phyloP scores from a whole-genome alignment of 345 rosid genomes.

The Limnanthes douglasii region DNA sequence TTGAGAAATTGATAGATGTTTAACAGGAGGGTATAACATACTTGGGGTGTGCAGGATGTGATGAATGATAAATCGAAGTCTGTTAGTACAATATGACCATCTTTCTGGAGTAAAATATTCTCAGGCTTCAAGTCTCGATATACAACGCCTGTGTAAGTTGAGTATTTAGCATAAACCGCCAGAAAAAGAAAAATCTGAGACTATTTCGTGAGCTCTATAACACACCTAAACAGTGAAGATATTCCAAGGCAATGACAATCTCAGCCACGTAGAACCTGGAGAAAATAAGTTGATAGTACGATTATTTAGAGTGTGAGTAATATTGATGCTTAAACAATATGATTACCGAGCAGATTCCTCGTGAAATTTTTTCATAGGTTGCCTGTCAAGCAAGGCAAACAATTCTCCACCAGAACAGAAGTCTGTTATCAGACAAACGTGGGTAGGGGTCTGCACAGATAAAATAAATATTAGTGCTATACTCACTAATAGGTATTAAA shows the following conservation, averaged over 20 bases:
- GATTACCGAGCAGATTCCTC: conserved; percentile 56
- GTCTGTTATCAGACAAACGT: conserved; percentile 66
- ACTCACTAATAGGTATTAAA: no score
- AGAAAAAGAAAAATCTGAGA: neutral
- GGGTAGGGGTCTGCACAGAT: conserved; percentile 50
- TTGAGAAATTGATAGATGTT: neutral
- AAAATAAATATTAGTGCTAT: no score
- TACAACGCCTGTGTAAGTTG: conserved; percentile 31
- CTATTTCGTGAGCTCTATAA: neutral
- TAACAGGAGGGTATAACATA: conserved; percentile 12
- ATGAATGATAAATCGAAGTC: conserved; percentile 68
- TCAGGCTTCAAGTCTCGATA: conserved; percentile 73
- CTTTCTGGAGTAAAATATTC: conserved; percentile 50
- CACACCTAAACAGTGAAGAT: conserved; percentile 71
- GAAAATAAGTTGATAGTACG: conserved; percentile 2
- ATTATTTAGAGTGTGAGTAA: no score
- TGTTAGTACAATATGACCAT: conserved; percentile 45
- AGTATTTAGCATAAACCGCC: neutral
- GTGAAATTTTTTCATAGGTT: conserved; percentile 49
- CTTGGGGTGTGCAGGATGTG: conserved; percentile 43
- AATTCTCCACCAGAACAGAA: conserved; percentile 72
- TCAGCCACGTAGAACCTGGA: conserved; percentile 71
- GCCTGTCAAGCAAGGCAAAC: conserved; percentile 55
- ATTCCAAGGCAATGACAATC: conserved; percentile 49
- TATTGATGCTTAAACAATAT: neutral